These are phyloP conservation scores for Melaleuca alternifolia DNA, from an alignment of 345 rosid species.

Conservation along the genomic window DNA sequence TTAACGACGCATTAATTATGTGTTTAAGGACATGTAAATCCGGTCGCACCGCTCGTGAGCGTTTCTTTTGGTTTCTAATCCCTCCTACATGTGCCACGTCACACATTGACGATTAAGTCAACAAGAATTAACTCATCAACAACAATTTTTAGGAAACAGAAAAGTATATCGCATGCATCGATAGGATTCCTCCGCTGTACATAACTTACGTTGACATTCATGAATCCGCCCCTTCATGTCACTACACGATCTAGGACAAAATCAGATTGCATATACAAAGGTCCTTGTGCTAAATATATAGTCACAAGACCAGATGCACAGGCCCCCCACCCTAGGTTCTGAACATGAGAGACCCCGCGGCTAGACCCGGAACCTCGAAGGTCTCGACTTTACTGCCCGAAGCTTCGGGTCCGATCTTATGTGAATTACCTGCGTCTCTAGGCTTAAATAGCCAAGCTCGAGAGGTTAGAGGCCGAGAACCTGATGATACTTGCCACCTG, in stretches of 20 bases:
- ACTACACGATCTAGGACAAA: neutral
- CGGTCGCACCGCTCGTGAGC: neutral
- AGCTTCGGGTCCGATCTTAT: neutral
- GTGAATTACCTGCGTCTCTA: too few species aligned
- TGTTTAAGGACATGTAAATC: neutral
- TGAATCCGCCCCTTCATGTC: neutral
- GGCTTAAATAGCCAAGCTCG: neutral
- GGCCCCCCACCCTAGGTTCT: too few species aligned
- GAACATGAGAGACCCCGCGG: neutral
- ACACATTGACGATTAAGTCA: neutral
- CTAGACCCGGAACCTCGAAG: neutral
- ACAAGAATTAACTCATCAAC: neutral
- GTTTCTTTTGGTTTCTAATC: neutral
- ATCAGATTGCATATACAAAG: neutral
- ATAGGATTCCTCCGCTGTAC: neutral
- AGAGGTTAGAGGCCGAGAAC: neutral
- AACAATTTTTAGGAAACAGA: neutral
- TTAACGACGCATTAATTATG: neutral
- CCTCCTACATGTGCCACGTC: neutral
- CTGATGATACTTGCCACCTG: neutral
- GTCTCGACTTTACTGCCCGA: neutral
- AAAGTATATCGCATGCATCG: neutral
- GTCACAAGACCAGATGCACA: neutral
- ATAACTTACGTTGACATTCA: neutral
- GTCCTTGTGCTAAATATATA: neutral